These are phyloP conservation scores for Alnus rubra DNA, from an alignment of 306 rosid species.

Conservation along the genomic window DNA sequence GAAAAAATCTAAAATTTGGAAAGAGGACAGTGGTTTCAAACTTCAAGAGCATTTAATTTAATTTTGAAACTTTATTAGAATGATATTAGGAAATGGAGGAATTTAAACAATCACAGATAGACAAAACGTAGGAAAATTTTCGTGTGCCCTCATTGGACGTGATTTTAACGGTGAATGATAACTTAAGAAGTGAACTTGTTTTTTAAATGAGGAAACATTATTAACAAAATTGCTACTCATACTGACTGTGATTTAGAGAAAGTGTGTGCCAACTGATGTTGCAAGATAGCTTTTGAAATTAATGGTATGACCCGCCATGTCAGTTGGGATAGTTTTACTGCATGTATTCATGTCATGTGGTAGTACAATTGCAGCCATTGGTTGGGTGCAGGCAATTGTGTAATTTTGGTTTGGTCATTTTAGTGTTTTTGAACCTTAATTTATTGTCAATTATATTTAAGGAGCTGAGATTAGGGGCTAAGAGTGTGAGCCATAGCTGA, in stretches of 20 bases:
- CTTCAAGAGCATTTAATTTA: slow-evolving; percentile 16
- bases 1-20: neutral
- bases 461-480: slow-evolving; percentile 1
- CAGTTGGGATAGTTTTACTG: neutral
- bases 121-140: neutral
- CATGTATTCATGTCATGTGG: neutral
- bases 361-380: neutral
- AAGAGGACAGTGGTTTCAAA: slow-evolving; percentile 27
- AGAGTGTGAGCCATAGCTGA: neutral
- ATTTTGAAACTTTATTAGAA: neutral
- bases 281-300: slow-evolving; percentile 9
- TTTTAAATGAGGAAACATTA: slow-evolving; percentile 3
- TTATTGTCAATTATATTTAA: neutral
- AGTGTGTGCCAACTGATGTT: slow-evolving; percentile 5
- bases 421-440: neutral
- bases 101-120: neutral
- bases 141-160: slow-evolving; percentile 27
- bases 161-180: slow-evolving; percentile 25
- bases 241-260: slow-evolving; percentile 20
- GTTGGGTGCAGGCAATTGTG: neutral
- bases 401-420: neutral
- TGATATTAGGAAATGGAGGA: neutral
- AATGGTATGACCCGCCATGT: slow-evolving; percentile 16
- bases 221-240: slow-evolving; percentile 7
- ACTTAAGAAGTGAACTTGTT: slow-evolving; percentile 27